These are phyloP conservation scores for Leucocoprinus leucothites DNA, from an alignment of 768 basidiomycete species.

Conservation along the genomic window DNA sequence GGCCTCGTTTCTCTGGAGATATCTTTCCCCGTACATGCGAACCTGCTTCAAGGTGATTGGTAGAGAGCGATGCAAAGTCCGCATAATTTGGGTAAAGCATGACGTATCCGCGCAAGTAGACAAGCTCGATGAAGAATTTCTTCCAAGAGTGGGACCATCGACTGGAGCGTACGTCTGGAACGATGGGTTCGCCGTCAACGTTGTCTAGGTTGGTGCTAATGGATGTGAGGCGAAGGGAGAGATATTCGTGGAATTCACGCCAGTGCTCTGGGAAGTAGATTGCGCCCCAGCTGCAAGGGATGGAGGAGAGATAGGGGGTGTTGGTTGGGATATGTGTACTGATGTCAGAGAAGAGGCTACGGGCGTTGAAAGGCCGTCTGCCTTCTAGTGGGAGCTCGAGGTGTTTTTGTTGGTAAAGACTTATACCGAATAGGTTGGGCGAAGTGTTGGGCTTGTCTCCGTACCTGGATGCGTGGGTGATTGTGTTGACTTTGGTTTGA, in stretches of 20 bases:
- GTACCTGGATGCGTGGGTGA: slow-evolving; percentile 43
- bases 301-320: slow-evolving; percentile 80
- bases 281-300: slow-evolving; percentile 92
- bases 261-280: slow-evolving; percentile 88
- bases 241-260: slow-evolving; percentile 82
- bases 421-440: slow-evolving; percentile 68
- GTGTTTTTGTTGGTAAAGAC: slow-evolving; percentile 84
- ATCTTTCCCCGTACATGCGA: slow-evolving; percentile 66
- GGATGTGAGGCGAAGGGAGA: slow-evolving; percentile 56
- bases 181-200: slow-evolving; percentile 39
- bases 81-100: slow-evolving; percentile 90
- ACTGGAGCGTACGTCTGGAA: slow-evolving; percentile 78
- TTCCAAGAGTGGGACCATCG: slow-evolving; percentile 85
- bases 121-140: slow-evolving; percentile 84
- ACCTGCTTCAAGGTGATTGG: slow-evolving; percentile 87
- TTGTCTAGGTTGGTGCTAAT: slow-evolving; percentile 35
- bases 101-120: slow-evolving; percentile 75
- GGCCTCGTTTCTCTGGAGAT: slow-evolving; percentile 53
- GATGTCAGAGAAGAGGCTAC: slow-evolving; percentile 46
- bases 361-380: slow-evolving; percentile 65
- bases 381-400: slow-evolving; percentile 70
- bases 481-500: neutral
- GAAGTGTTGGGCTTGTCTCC: slow-evolving; percentile 38
- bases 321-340: slow-evolving; percentile 27
- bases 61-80: slow-evolving; percentile 71